Conservation (phyloP, 2,329 filamentous ascomycete genomes). For the Curvularia lunata region DNA sequence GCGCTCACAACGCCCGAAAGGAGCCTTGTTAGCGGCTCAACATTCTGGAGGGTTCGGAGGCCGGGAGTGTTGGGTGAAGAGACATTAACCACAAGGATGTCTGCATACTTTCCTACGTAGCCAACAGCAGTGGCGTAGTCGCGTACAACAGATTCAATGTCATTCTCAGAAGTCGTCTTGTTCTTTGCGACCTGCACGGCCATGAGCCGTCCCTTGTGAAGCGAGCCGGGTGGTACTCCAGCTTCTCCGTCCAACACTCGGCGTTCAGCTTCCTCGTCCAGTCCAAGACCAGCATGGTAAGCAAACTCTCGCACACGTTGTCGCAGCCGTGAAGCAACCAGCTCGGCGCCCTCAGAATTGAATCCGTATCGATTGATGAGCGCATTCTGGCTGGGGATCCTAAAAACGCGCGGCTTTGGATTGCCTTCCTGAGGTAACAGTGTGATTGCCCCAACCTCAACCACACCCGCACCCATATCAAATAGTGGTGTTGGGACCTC, state of each 20-base stretch:
- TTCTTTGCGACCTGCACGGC: constrained; percentile 97
- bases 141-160: constrained; percentile 79
- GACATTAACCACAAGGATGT: constrained; percentile 97
- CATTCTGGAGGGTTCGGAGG: constrained; percentile 82
- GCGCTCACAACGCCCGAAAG: constrained; percentile 82
- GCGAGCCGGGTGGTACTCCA: constrained; percentile 79
- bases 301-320: constrained; percentile 81
- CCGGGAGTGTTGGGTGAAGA: constrained; percentile 96
- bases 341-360: constrained; percentile 88
- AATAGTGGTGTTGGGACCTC: constrained; percentile 87
- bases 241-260: constrained; percentile 78
- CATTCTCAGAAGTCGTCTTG: constrained; percentile 83
- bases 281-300: constrained; percentile 69
- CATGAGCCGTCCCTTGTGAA: constrained; percentile 76
- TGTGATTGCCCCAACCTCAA: constrained; percentile 92
- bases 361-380: constrained; percentile 96
- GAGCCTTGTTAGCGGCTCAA: constrained; percentile 80
- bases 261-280: constrained; percentile 67
- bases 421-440: constrained; percentile 89
- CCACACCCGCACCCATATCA: constrained; percentile 80
- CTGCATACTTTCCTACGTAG: constrained; percentile 82
- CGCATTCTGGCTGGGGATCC: constrained; percentile 80
- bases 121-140: constrained; percentile 91
- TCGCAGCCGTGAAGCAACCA: constrained; percentile 78
- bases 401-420: constrained; percentile 84